Evolutionary conservation across 176 grass and related monocot genomes (phyloP), one percentile per base, ranked within the genome.

Genomic region (Secale cereale): DNA sequence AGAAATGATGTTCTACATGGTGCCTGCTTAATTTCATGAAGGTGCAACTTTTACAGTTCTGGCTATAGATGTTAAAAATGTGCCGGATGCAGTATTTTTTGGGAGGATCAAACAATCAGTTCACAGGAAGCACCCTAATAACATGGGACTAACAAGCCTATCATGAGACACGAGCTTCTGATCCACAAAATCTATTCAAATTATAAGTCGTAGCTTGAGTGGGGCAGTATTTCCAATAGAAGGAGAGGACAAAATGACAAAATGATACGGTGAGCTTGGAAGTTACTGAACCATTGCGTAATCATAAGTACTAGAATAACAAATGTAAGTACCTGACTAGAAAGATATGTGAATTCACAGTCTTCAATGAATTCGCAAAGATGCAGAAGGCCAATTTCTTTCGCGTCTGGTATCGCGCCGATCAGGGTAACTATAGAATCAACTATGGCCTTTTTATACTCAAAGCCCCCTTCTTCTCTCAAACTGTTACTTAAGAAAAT

Each of bases 351-450:
- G 76, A 98, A 98, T 80, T 98, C 97, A 75, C 93, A 98, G 76
- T 98, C 97, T 85, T 98, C 97, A 25, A 98, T 98, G 82, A 98
- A 98, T 88, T 98, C 97, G 59, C 97, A 98, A 15, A 98, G 91
- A 83, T 98, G 91, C 74, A 98, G 90, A 52, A 98, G 84, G 3
- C 97, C 97, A 66, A 83, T 94, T 84, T 98, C 97, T 90, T 98
- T 98, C 33, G 93, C 89, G 48, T 95, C 93, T 79, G 97, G 93
- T 89, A 98, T 98, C 78, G 91, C 93, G 79, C 97, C 89, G 35
- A 98, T 95, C 81, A 98, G 86, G 64, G 87, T 92, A 84, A 98
- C 84, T 84, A 98, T 94, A 10, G 93, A 95, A 89, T 98, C 97
- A 35, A 98, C 93, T 87, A 98, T 98, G 54, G 97, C 93, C 71